These are phyloP conservation scores for Neoscytalidium dimidiatum DNA, from an alignment of 2,329 filamentous ascomycete species.

Conservation along the genomic window DNA sequence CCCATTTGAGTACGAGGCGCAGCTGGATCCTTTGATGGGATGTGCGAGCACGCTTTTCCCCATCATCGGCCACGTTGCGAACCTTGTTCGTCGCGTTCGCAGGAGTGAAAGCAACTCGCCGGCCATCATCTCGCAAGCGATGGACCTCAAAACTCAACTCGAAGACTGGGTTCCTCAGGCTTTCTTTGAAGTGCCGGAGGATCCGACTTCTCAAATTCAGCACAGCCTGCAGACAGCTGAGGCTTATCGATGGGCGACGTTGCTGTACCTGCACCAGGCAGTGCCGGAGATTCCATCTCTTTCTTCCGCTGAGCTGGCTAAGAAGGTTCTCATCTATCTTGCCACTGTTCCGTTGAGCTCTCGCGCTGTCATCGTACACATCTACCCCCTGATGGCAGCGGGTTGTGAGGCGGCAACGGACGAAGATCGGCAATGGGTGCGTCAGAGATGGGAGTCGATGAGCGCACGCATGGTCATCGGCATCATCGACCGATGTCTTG, in stretches of 20 bases:
- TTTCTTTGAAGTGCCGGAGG: conserved; percentile 63
- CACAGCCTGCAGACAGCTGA: conserved; percentile 68
- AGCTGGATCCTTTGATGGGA: conserved; percentile 72
- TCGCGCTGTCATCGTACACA: conserved; percentile 67
- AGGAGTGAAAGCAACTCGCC: conserved; percentile 60
- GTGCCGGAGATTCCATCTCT: conserved; percentile 67
- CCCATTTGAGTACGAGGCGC: conserved; percentile 44
- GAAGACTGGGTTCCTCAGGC: conserved; percentile 63
- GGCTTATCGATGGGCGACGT: conserved; percentile 67
- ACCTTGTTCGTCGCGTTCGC: conserved; percentile 63
- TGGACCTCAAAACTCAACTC: conserved; percentile 61
- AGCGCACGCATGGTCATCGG: conserved; percentile 65
- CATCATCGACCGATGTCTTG: conserved; percentile 65
- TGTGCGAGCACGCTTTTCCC: conserved; percentile 69
- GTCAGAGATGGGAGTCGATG: conserved; percentile 64
- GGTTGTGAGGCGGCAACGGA: conserved; percentile 63
- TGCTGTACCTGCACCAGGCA: conserved; percentile 68
- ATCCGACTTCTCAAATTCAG: conserved; percentile 62
- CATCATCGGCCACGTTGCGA: conserved; percentile 66
- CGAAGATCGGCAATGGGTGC: conserved; percentile 66
- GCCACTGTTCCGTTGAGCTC: conserved; percentile 65
- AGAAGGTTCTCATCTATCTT: conserved; percentile 62
- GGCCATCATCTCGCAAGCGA: conserved; percentile 62
- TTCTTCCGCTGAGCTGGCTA: conserved; percentile 59
- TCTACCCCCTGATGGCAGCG: conserved; percentile 68